Percentiles rank a stretch among this genome's conserved stretches.
These are phyloP conservation scores for Pichia phayaonensis DNA, from an alignment of 805 yeast genomes.

Conservation along the genomic window DNA sequence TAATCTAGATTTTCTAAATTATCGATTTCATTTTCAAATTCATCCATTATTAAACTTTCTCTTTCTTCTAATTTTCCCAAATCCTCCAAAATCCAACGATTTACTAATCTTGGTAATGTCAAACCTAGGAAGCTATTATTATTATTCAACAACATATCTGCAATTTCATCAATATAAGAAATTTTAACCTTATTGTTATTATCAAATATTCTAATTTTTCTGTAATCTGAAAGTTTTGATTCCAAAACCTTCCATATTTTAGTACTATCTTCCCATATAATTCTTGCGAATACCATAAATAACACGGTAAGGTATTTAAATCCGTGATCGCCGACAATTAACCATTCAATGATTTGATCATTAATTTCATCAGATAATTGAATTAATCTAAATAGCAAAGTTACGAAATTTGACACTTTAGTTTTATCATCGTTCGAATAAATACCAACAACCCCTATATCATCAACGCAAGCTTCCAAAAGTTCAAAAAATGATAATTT, in stretches of 20 bases:
- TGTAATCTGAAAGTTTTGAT: constrained; percentile 52
- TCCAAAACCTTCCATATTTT: constrained; percentile 34
- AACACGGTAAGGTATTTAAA: constrained; percentile 75
- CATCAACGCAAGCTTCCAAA: constrained; percentile 36
- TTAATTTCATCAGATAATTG: constrained; percentile 58
- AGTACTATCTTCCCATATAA: constrained; percentile 27
- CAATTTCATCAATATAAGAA: constrained; percentile 64
- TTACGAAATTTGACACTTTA: constrained; percentile 65
- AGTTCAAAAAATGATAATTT: constrained; percentile 36
- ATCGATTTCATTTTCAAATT: constrained; percentile 22
- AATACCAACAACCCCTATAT: constrained; percentile 42
- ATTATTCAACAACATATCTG: constrained; percentile 46
- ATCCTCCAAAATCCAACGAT: constrained; percentile 35
- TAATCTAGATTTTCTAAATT: constrained; percentile 14
- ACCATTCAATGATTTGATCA: constrained; percentile 44
- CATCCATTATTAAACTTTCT: constrained; percentile 30
- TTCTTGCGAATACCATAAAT: constrained; percentile 55
- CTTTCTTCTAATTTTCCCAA: constrained; percentile 34
- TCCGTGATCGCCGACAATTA: constrained; percentile 47
- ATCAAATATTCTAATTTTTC: constrained; percentile 53
- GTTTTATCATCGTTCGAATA: constrained; percentile 32
- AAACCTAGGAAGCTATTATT: constrained; percentile 63
- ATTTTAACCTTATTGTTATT: constrained; percentile 31
- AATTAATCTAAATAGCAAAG: constrained; percentile 66
- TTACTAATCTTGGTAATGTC: constrained; percentile 56